Base-by-base conservation (phyloP, 2,329 filamentous ascomycete genomes). In the Scedosporium minutisporum region DNA sequence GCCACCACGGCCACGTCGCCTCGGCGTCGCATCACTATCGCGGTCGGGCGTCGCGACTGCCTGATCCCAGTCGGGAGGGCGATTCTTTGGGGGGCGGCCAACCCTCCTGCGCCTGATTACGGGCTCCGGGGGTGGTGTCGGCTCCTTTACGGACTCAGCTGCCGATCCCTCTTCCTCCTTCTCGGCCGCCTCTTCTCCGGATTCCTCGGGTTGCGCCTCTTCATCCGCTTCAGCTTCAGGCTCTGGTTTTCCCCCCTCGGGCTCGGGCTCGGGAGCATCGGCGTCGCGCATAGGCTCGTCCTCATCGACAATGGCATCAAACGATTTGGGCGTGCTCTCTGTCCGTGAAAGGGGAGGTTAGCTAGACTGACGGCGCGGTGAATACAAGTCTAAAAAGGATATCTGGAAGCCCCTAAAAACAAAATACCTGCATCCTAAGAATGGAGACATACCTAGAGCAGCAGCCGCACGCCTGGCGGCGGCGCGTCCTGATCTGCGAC, bases 81-180 rank as follows among this genome's bases (percentile, higher is more conserved):
- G 83, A 72, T 92, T 93, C 80, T 95, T 96, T 0, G 91, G 90
- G 2, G 91, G 91, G 12, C 92, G 85, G 21, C 92, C 92, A n/a
- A 93, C 82, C 61, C 91, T 87, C 74, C 90, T 90, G 70, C 88
- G 85, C 62, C 90, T 85, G 64, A 91, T 82, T 57, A 88, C 81
- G 25, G 83, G 82, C 63, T 67, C 73, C 58, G 86, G 86, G 1
- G 80, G 78, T 21, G 82, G 81, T 0, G 80, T 78, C 1, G 82
- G 79, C 10, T 82, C 80, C 69, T 84, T 83, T 44, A 70, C 74
- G 1, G 77, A 79, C 21, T 62, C 57, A 27, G 64, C 63, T 16
- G 64, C 68, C 12, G 69, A 69, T 3, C 75, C 75, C 3, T 76
- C 75, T n/a, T 72, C 73, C 9, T 70, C 72, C 21, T 76, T 76